Evolutionary conservation across 495 filamentous ascomycete genomes (phyloP).

Genomic region (Halenospora varia): DNA sequence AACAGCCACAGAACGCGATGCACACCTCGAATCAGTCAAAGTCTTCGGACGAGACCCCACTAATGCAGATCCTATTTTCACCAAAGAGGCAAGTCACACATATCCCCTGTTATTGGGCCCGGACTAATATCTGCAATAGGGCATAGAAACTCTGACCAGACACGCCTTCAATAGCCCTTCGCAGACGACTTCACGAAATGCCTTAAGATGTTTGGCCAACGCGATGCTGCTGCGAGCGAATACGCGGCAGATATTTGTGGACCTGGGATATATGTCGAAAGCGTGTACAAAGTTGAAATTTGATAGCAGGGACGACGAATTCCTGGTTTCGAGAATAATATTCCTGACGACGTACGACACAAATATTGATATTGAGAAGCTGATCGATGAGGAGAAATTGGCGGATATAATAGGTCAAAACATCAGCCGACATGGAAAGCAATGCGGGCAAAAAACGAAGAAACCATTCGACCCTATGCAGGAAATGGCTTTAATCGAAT

Average conservation of each 20-base stretch:
- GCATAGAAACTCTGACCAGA: slow-evolving; percentile 64
- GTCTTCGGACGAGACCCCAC: slow-evolving; percentile 68
- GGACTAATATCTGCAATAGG: slow-evolving; percentile 45
- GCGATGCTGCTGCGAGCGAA: slow-evolving; percentile 66
- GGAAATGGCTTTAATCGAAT: slow-evolving; percentile 77
- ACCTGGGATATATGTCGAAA: slow-evolving; percentile 68
- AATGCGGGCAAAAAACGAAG: slow-evolving; percentile 32
- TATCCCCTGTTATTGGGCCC: neutral
- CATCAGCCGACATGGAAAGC: slow-evolving; percentile 61
- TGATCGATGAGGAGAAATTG: slow-evolving; percentile 68
- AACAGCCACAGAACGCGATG: slow-evolving; percentile 50
- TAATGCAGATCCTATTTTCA: slow-evolving; percentile 77
- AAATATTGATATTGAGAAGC: slow-evolving; percentile 57
- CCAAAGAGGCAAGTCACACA: slow-evolving; percentile 52
- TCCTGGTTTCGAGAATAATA: slow-evolving; percentile 75
- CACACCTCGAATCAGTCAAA: slow-evolving; percentile 69
- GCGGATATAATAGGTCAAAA: slow-evolving; percentile 66
- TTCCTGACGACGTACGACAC: slow-evolving; percentile 86
- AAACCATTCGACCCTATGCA: slow-evolving; percentile 55
- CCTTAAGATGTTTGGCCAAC: slow-evolving; percentile 84
- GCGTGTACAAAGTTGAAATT: slow-evolving; percentile 69
- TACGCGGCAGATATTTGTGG: slow-evolving; percentile 76
- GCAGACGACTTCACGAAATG: slow-evolving; percentile 63
- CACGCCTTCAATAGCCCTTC: slow-evolving; percentile 66
- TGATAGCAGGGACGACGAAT: slow-evolving; percentile 82